A percentile compares a stretch with the other conserved stretches of the same genome.
These are phyloP conservation scores for Penicillium paneum DNA, from an alignment of 2,329 filamentous ascomycete species.

Conservation along the genomic window DNA sequence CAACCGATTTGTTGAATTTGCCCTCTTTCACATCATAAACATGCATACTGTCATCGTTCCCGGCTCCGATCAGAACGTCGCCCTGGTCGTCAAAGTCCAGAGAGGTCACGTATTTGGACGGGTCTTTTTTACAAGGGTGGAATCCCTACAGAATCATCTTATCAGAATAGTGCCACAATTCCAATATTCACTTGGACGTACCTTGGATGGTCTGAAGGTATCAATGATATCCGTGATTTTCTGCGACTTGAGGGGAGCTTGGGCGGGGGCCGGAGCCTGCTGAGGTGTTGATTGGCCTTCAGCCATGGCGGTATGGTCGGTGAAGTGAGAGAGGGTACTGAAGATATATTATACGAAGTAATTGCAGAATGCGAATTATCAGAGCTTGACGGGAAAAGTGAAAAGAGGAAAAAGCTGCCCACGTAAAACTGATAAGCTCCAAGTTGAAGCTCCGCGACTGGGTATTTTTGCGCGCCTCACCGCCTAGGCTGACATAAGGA, in stretches of 20 bases:
- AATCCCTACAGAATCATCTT: constrained; percentile 26
- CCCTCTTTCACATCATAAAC: constrained; percentile 93
- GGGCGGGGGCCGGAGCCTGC: constrained; percentile 23
- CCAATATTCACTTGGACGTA: constrained; percentile 37
- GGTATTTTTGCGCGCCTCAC: constrained; percentile 19
- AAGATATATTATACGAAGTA: not conserved
- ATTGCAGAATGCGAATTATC: not conserved
- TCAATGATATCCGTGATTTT: constrained; percentile 75
- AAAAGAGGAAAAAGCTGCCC: not conserved
- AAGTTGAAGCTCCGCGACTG: constrained; percentile 16
- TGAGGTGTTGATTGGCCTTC: constrained; percentile 27
- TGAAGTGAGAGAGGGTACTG: not conserved
- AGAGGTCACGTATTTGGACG: constrained; percentile 68
- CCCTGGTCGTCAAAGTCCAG: constrained; percentile 96
- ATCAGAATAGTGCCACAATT: constrained; percentile 6
- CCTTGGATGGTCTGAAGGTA: constrained; percentile 76
- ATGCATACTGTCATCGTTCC: constrained; percentile 92
- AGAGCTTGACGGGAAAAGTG: not conserved
- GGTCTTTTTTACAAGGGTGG: constrained; percentile 38
- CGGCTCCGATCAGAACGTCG: constrained; percentile 84
- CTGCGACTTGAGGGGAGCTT: constrained; percentile 46
- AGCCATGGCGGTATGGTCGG: constrained; percentile 21
- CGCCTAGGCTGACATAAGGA: constrained; percentile 13
- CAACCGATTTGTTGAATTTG: constrained; percentile 79
- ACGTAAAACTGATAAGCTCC: not conserved